phyloP scores from a whole-genome alignment of 768 basidiomycete genomes.

The Megacollybia marginata region DNA sequence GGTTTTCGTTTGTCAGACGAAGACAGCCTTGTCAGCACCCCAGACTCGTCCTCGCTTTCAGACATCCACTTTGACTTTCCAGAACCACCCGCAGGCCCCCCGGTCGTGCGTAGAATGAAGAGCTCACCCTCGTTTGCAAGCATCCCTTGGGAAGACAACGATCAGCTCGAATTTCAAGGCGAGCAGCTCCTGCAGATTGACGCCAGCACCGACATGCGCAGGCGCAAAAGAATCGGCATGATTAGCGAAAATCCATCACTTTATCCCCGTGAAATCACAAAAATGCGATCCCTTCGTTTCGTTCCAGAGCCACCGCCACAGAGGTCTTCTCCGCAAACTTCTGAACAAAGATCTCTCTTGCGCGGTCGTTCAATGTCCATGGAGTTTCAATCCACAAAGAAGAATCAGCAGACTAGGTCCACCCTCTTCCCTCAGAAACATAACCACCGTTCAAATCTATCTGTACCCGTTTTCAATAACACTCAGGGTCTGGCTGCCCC shows the following conservation, averaged over 20 bases:
- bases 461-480: not conserved
- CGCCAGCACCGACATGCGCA: not conserved
- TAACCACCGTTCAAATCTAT: not conserved
- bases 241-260: not conserved
- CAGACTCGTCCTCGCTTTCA: slow-evolving; percentile 26
- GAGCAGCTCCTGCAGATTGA: not conserved
- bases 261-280: not conserved
- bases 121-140: slow-evolving; percentile 32
- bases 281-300: slow-evolving; percentile 6
- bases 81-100: slow-evolving; percentile 33
- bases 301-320: not conserved
- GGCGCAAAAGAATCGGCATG: not conserved
- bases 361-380: slow-evolving; percentile 7
- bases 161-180: not conserved
- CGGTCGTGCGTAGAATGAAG: slow-evolving; percentile 33
- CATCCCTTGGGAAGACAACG: not conserved
- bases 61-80: slow-evolving; percentile 31
- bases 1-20: slow-evolving; percentile 15
- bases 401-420: not conserved
- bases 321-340: slow-evolving; percentile 1
- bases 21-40: slow-evolving; percentile 15
- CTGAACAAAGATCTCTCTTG: slow-evolving; percentile 2
- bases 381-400: slow-evolving; percentile 2
- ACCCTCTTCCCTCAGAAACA: not conserved
- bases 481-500: slow-evolving; percentile 2